A percentile compares a stretch with the other conserved stretches of the same genome.
phyloP scores from a whole-genome alignment of 768 basidiomycete species.

The Collybia sp. region DNA sequence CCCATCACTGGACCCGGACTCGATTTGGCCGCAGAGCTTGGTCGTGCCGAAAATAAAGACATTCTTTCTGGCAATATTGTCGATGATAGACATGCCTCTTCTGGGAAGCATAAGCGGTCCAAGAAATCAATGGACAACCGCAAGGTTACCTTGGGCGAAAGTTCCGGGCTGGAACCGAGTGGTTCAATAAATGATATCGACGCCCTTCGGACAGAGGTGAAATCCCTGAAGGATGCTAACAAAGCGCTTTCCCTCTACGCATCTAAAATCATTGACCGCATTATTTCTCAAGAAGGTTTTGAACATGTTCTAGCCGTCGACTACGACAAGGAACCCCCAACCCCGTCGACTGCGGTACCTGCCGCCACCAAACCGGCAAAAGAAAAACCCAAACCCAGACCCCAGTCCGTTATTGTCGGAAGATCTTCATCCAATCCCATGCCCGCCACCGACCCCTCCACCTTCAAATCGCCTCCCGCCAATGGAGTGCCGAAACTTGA shows the following conservation, averaged over 20 bases:
- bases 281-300: constrained; percentile 94
- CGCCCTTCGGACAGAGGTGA: constrained; percentile 80
- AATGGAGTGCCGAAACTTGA: constrained; percentile 15
- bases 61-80: constrained; percentile 52
- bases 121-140: constrained; percentile 40
- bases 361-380: constrained; percentile 21
- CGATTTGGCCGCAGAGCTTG: constrained; percentile 88
- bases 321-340: constrained; percentile 61
- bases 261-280: constrained; percentile 96
- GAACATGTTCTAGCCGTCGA: constrained; percentile 95
- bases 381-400: constrained; percentile 43
- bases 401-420: constrained; percentile 56
- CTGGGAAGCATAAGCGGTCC: constrained; percentile 42
- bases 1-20: constrained; percentile 87
- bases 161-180: constrained; percentile 36
- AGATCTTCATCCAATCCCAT: constrained; percentile 34
- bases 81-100: constrained; percentile 46
- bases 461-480: constrained; percentile 16
- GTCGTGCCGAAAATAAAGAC: constrained; percentile 87
- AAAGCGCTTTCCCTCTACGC: constrained; percentile 94
- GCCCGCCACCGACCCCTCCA: constrained; percentile 16
- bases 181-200: constrained; percentile 57
- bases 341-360: constrained; percentile 37
- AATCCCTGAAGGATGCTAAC: constrained; percentile 91
- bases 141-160: constrained; percentile 27